Conservation (phyloP, 2,329 filamentous ascomycete genomes). For the Paecilomyces sp. region DNA sequence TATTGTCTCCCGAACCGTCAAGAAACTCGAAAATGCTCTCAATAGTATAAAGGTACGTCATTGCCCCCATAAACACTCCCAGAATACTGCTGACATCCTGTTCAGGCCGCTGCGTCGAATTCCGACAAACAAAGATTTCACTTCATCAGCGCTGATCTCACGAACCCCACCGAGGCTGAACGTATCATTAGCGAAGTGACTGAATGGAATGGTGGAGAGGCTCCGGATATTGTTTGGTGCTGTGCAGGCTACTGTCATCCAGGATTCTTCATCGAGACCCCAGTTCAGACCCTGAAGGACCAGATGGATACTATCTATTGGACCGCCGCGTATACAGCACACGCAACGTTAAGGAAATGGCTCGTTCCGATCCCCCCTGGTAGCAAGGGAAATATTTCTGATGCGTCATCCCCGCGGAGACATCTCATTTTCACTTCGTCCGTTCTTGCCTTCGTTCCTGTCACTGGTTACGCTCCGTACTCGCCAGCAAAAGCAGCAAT, state of each 20-base stretch:
- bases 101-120: slow-evolving; percentile 57
- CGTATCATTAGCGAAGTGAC: slow-evolving; percentile 65
- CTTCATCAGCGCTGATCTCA: slow-evolving; percentile 77
- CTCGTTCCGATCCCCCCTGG: slow-evolving; percentile 38
- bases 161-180: slow-evolving; percentile 60
- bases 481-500: slow-evolving; percentile 79
- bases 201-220: slow-evolving; percentile 65
- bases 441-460: slow-evolving; percentile 63
- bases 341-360: slow-evolving; percentile 72
- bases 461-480: slow-evolving; percentile 80
- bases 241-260: slow-evolving; percentile 70
- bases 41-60: slow-evolving; percentile 53
- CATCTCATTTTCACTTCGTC: slow-evolving; percentile 88
- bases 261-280: slow-evolving; percentile 68
- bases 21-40: slow-evolving; percentile 67
- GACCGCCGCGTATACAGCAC: slow-evolving; percentile 77
- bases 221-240: slow-evolving; percentile 87
- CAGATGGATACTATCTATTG: slow-evolving; percentile 95
- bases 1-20: slow-evolving; percentile 69
- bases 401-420: slow-evolving; percentile 32
- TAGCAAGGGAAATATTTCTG: slow-evolving; percentile 19
- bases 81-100: slow-evolving; percentile 5
- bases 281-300: slow-evolving; percentile 57
- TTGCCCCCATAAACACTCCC: background rate
- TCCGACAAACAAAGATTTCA: slow-evolving; percentile 68